Evolutionary conservation across 495 filamentous ascomycete genomes (phyloP), one percentile per base, ranked within the genome.

Genomic region (Penicillium canariense): DNA sequence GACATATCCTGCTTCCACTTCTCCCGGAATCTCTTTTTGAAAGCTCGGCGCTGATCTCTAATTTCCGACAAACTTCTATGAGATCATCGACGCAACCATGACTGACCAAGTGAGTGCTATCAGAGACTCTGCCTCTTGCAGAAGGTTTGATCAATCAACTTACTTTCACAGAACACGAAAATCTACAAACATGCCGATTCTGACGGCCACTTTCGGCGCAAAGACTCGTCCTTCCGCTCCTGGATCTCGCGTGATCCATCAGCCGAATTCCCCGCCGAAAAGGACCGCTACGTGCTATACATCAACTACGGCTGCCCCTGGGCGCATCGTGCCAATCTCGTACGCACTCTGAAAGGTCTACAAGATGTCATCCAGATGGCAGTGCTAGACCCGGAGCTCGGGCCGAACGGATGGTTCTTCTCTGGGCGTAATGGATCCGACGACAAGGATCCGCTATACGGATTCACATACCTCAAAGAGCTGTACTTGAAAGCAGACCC

Each of bases 231-330:
- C n/a, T 71, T 84, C 45, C 78, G 81, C 22, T 69, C 73, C 36
- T 75, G 63, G 56, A 56, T 84, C 36, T 81, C 84, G 11, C 65
- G 71, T 6, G 73, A 79, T 53, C 73, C 81, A 7, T 72, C 67
- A 20, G 78, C 87, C 1, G 62, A 78, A 57, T 95, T 89, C 68
- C 86, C 89, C 0, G 74, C 90, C 12, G 88, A 90, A 63, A 83
- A 82, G 62, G 83, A 81, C 51, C 80, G 90, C 51, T 95, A 94
- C 63, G 88, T 90, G 49, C 80, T 95, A 50, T 96, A 90, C 68
- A 77, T 93, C 60, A 81, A 83, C 40, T 75, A 74, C 5, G 87
- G 87, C 48, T 96, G 90, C 66, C 90, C 90, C 0, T 96, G 90
- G 90, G 90, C 90, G 0, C 88, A 86, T 51, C 84, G 91, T 15